Conservation (phyloP, 106 monocot genomes). For the Apostasia shenzhenica region DNA sequence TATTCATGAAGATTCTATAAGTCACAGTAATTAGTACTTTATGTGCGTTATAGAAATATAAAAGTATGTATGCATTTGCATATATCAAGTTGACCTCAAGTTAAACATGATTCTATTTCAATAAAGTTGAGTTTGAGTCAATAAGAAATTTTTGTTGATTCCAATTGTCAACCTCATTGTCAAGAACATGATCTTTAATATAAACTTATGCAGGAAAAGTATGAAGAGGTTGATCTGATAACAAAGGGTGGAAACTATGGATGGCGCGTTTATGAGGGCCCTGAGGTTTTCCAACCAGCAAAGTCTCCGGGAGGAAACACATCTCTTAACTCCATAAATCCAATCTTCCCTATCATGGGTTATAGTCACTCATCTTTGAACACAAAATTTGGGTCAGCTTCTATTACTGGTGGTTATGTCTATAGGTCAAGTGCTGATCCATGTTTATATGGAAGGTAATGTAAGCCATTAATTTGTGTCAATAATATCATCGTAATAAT, state of each 20-base stretch:
- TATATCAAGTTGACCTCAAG: too few relatives aligned
- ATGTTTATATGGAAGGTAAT: conserved; percentile 87
- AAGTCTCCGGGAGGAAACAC: conserved; percentile 45
- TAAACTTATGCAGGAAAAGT: conserved; percentile 36
- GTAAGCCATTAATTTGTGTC: background rate
- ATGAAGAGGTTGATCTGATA: conserved; percentile 92
- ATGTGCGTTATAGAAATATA: too few relatives aligned
- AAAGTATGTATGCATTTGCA: too few relatives aligned
- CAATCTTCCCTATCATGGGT: conserved; percentile 76
- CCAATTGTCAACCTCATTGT: too few relatives aligned
- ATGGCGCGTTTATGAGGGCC: conserved; percentile 84
- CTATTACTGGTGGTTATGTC: conserved; percentile 80
- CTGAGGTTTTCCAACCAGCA: conserved; percentile 30
- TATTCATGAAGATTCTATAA: too few relatives aligned
- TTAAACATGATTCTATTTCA: too few relatives aligned
- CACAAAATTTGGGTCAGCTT: conserved; percentile 47
- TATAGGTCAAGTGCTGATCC: conserved; percentile 75
- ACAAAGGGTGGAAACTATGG: conserved; percentile 96
- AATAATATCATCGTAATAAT: too few relatives aligned
- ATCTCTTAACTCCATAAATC: conserved; percentile 33
- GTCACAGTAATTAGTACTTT: too few relatives aligned
- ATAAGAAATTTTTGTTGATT: too few relatives aligned
- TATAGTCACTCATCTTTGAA: conserved; percentile 63
- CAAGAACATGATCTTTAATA: background rate
- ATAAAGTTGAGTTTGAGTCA: too few relatives aligned